Conservation (phyloP, 352 stramenopile genomes). For the Phytophthora fragariae region DNA sequence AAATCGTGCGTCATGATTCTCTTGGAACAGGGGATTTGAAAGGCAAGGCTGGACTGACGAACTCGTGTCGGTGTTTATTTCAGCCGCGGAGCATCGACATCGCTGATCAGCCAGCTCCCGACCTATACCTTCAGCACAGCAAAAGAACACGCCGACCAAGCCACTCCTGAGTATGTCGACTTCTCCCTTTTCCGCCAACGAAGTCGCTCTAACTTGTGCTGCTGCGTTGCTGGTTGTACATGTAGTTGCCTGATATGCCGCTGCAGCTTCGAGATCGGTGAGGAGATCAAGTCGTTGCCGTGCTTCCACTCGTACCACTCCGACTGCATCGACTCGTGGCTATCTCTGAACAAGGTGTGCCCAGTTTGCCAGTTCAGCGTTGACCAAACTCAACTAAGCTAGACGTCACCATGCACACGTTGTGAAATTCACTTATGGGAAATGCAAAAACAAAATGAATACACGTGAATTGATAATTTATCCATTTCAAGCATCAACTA, state of each 20-base stretch:
- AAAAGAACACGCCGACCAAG: constrained; percentile 49
- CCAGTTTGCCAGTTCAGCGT: constrained; percentile 91
- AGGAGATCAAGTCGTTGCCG: constrained; percentile 93
- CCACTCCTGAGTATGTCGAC: constrained; percentile 65
- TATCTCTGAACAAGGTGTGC: constrained; percentile 93
- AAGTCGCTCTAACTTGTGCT: not conserved
- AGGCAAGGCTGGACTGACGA: constrained; percentile 28
- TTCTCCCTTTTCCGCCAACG: not conserved
- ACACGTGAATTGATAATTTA: constrained; percentile 65
- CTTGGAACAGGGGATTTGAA: not conserved
- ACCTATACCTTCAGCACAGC: constrained; percentile 77
- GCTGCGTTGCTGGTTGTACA: not conserved
- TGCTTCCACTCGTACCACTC: constrained; percentile 96
- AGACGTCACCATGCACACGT: constrained; percentile 6
- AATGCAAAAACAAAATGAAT: constrained; percentile 40
- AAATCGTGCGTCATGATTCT: constrained; percentile 36
- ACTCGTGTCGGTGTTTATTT: constrained; percentile 3
- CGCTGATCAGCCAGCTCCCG: constrained; percentile 82
- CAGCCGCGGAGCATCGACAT: constrained; percentile 66
- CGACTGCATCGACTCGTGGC: constrained; percentile 94
- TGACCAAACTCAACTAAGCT: constrained; percentile 51
- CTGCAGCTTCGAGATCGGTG: constrained; percentile 87
- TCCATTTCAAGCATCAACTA: constrained; percentile 41
- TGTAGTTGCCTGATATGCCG: constrained; percentile 93
- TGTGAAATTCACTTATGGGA: constrained; percentile 3